These are phyloP conservation scores for Immersiporthe knoxdaviesiana DNA, from an alignment of 2,329 filamentous ascomycete genomes.

Conservation along the genomic window DNA sequence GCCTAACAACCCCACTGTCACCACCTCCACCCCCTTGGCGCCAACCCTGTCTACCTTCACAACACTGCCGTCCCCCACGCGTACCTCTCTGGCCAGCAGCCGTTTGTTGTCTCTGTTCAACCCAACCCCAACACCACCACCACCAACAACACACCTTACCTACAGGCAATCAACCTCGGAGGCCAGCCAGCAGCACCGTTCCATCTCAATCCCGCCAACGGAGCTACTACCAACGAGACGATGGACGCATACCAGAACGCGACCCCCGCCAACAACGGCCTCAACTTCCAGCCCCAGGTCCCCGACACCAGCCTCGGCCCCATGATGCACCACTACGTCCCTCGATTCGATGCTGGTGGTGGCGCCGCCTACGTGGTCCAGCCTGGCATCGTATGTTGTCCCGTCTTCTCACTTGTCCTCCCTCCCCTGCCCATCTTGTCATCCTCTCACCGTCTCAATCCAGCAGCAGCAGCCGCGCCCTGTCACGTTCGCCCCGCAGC, in stretches of 20 bases:
- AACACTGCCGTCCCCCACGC: not conserved
- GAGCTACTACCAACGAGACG: not conserved
- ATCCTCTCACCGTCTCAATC: slow-evolving; percentile 32
- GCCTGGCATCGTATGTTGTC: slow-evolving; percentile 28
- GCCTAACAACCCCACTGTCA: slow-evolving; percentile 17
- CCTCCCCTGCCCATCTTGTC: slow-evolving; percentile 34
- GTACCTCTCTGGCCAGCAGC: slow-evolving; percentile 12
- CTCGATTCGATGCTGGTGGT: slow-evolving; percentile 51
- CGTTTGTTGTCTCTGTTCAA: slow-evolving; percentile 10
- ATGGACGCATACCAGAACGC: slow-evolving; percentile 46
- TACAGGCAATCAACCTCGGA: slow-evolving; percentile 9
- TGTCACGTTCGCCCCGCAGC: slow-evolving; percentile 19
- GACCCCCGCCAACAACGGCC: slow-evolving; percentile 46
- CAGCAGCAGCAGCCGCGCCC: slow-evolving; percentile 27
- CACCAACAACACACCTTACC: not conserved
- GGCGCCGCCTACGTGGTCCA: slow-evolving; percentile 12
- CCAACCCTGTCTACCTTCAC: slow-evolving; percentile 32
- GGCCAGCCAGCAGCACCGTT: slow-evolving; percentile 9
- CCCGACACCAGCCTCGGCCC: slow-evolving; percentile 61
- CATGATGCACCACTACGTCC: slow-evolving; percentile 58
- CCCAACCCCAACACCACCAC: slow-evolving; percentile 1
- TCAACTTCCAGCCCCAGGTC: slow-evolving; percentile 62
- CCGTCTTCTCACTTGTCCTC: slow-evolving; percentile 36
- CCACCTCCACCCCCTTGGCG: slow-evolving; percentile 18
- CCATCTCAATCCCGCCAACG: not conserved